Evolutionary conservation across 2,329 filamentous ascomycete genomes (phyloP).

Genomic region (Hymenoscyphus albidus): DNA sequence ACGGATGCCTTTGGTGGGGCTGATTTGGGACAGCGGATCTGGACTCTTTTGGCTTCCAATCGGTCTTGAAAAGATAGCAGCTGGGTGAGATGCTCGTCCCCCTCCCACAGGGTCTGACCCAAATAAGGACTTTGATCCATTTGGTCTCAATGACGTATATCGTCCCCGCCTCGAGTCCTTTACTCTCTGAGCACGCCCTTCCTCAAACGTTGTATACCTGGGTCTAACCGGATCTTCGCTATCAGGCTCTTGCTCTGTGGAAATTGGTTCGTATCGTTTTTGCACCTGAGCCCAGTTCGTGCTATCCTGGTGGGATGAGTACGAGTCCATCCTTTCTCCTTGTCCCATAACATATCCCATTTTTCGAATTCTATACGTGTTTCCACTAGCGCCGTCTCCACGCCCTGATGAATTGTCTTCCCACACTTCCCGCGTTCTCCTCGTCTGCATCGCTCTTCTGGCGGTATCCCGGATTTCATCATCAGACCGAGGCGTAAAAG

Average conservation of each 20-base stretch:
- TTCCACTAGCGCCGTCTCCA: not conserved
- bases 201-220: slow-evolving; percentile 15
- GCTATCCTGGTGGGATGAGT: slow-evolving; percentile 15
- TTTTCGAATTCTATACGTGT: not conserved
- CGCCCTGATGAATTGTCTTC: not conserved
- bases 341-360: slow-evolving; percentile 14
- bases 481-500: not conserved
- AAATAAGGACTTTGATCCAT: slow-evolving; percentile 6
- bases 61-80: not conserved
- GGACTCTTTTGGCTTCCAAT: not conserved
- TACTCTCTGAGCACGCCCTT: slow-evolving; percentile 28
- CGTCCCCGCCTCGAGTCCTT: slow-evolving; percentile 21
- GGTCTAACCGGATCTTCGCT: not conserved
- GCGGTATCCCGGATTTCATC: slow-evolving; percentile 12
- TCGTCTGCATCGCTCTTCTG: slow-evolving; percentile 9
- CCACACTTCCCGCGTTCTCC: slow-evolving; percentile 12
- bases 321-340: not conserved
- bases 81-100: not conserved
- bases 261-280: not conserved
- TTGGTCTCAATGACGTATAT: slow-evolving; percentile 25
- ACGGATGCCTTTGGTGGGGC: not conserved
- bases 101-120: not conserved
- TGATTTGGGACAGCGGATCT: not conserved
- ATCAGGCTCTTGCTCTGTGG: not conserved
- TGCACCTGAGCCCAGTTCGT: slow-evolving; percentile 7